Percentiles rank a stretch among this genome's conserved stretches.
phyloP scores from a whole-genome alignment of 805 yeast species.

The Hanseniaspora osmophila region DNA sequence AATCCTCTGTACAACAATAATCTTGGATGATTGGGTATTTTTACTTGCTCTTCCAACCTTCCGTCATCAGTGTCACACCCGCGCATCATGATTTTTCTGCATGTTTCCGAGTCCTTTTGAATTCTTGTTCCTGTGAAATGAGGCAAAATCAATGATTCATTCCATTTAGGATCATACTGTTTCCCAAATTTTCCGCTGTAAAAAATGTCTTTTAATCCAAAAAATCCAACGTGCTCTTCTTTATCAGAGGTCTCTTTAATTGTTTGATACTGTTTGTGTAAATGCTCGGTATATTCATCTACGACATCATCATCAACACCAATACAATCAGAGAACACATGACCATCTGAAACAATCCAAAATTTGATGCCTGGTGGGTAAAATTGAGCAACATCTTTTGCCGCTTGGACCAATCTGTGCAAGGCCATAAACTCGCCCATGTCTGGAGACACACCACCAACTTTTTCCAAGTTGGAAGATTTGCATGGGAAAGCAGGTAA shows the following conservation, averaged over 20 bases:
- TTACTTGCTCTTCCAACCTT: conserved; percentile 46
- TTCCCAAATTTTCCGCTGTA: conserved; percentile 18
- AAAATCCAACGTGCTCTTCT: conserved; percentile 24
- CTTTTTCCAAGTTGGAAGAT: conserved; percentile 43
- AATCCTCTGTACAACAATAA: conserved; percentile 42
- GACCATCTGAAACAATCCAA: conserved; percentile 50
- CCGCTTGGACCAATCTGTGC: conserved; percentile 23
- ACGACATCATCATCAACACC: conserved; percentile 46
- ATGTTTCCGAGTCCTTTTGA: conserved; percentile 24
- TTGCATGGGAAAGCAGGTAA: conserved; percentile 56
- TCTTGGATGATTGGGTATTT: conserved; percentile 40
- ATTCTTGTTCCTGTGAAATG: conserved; percentile 29
- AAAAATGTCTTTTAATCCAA: conserved; percentile 29
- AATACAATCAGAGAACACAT: conserved; percentile 50
- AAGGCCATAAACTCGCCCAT: conserved; percentile 36
- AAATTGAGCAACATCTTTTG: conserved; percentile 22
- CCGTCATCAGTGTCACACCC: conserved; percentile 45
- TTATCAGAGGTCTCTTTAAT: conserved; percentile 21
- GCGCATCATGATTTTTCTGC: conserved; percentile 29
- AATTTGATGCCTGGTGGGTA: conserved; percentile 44
- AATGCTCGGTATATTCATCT: conserved; percentile 30
- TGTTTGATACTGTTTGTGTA: conserved; percentile 29
- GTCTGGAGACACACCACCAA: conserved; percentile 35
- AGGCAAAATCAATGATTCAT: conserved; percentile 17
- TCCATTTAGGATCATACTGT: conserved; percentile 18